These are phyloP conservation scores for Epichloe sibirici DNA, from an alignment of 2,329 filamentous ascomycete species.

Conservation along the genomic window DNA sequence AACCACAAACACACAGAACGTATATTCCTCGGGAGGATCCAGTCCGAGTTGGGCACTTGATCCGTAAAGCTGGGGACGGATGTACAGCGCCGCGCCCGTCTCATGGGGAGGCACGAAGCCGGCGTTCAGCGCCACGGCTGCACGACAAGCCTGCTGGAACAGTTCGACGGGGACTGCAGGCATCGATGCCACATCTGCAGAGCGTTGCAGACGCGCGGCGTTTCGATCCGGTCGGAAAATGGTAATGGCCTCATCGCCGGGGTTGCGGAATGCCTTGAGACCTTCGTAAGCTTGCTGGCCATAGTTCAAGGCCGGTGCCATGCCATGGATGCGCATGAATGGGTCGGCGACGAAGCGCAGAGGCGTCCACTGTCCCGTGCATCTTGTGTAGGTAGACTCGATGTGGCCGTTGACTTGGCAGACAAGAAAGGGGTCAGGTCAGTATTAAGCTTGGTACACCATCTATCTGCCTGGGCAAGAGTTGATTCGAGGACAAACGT, in stretches of 20 bases:
- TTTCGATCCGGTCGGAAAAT: constrained; percentile 85
- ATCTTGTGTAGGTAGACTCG: constrained; percentile 68
- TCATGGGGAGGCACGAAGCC: constrained; percentile 82
- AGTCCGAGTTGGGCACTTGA: constrained; percentile 78
- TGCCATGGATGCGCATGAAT: constrained; percentile 80
- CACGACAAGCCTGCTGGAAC: constrained; percentile 64
- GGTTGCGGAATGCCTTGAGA: constrained; percentile 86
- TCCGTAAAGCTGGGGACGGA: constrained; percentile 81
- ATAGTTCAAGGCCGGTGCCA: constrained; percentile 93
- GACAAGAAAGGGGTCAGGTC: not conserved
- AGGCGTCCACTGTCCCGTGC: constrained; percentile 63
- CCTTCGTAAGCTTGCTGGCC: constrained; percentile 96
- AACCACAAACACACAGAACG: constrained; percentile 78
- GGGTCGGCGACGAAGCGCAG: constrained; percentile 74
- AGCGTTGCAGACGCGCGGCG: constrained; percentile 72
- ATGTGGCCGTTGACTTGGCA: constrained; percentile 93
- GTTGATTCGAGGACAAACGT: constrained; percentile 12
- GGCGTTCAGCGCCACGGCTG: constrained; percentile 80
- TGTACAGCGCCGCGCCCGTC: constrained; percentile 84
- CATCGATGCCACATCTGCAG: constrained; percentile 70
- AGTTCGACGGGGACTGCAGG: constrained; percentile 64
- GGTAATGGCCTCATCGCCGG: constrained; percentile 56
- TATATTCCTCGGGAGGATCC: constrained; percentile 82
- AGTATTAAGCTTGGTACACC: not conserved
- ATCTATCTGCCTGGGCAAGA: not conserved